Percentiles rank a stretch among this genome's conserved stretches.
Evolutionary conservation across 1,139 yeast species (phyloP).

Genomic region (Lipomyces yarrowii): DNA sequence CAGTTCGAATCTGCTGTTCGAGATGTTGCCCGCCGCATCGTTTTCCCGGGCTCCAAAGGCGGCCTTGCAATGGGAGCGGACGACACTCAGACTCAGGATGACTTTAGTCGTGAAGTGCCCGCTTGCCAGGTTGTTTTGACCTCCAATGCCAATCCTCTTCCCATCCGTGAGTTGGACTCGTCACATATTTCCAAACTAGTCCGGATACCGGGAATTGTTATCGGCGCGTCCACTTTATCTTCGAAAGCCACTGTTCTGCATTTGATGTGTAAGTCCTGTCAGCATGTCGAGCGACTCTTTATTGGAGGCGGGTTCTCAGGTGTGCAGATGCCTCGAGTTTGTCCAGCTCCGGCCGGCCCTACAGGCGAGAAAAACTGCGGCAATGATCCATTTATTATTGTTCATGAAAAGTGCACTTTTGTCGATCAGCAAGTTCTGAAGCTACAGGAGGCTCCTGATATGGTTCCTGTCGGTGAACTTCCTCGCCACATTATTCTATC

Average conservation of each 20-base stretch:
- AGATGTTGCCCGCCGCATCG: conserved; percentile 83
- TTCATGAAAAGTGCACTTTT: conserved; percentile 88
- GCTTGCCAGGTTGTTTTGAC: conserved; percentile 78
- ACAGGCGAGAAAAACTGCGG: conserved; percentile 75
- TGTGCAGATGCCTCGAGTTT: conserved; percentile 71
- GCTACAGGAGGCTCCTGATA: conserved; percentile 93
- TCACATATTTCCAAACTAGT: conserved; percentile 88
- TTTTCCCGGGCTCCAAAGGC: conserved; percentile 59
- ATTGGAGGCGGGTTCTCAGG: conserved; percentile 81
- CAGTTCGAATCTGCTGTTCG: conserved; percentile 83
- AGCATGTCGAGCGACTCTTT: conserved; percentile 69
- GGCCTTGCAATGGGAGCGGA: conserved; percentile 34
- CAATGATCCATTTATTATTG: conserved; percentile 87
- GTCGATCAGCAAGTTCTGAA: conserved; percentile 94
- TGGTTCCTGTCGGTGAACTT: conserved; percentile 99
- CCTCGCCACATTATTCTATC: conserved; percentile 91
- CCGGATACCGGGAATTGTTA: conserved; percentile 88
- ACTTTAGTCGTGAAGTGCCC: conserved; percentile 56
- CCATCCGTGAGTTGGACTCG: conserved; percentile 83
- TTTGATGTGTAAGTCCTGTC: conserved; percentile 84
- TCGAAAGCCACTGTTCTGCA: conserved; percentile 87
- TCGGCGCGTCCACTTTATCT: conserved; percentile 84
- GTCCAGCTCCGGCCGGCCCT: conserved; percentile 57
- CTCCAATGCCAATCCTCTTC: conserved; percentile 70
- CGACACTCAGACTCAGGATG: conserved; percentile 34